Evolutionary conservation across 1,284 basidiomycete species (phyloP).

Genomic region (Trametes polyzona): DNA sequence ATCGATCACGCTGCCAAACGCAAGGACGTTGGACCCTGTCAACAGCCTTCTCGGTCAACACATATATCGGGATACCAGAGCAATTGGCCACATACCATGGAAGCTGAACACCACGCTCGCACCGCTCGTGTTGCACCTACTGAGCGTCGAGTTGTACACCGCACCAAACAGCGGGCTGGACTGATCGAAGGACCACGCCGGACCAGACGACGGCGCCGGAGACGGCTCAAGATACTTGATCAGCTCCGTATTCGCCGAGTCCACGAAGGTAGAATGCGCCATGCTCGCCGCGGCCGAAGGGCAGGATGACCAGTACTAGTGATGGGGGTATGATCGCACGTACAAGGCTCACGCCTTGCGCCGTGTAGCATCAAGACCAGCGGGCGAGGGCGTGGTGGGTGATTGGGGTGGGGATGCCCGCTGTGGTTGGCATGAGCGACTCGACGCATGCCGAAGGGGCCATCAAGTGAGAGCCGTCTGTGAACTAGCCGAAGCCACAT

Average conservation of each 20-base stretch:
- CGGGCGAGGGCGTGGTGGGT: too few relatives aligned
- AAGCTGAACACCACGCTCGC: conserved; percentile 3
- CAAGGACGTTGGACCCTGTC: neutral
- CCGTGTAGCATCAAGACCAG: too few relatives aligned
- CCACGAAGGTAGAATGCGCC: neutral
- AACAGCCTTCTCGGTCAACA: neutral
- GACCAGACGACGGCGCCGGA: neutral
- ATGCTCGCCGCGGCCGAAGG: neutral
- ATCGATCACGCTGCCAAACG: conserved; percentile 1
- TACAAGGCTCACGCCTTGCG: too few relatives aligned
- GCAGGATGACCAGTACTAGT: too few relatives aligned
- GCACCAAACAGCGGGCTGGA: neutral
- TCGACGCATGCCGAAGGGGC: too few relatives aligned
- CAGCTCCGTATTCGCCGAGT: neutral
- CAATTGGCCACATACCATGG: conserved; percentile 1
- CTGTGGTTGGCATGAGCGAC: too few relatives aligned
- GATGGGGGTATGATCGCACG: neutral
- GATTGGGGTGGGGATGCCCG: too few relatives aligned
- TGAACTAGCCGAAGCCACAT: neutral
- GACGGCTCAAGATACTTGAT: neutral
- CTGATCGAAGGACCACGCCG: conserved; percentile 1
- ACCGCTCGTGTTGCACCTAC: neutral
- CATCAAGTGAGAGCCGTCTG: neutral
- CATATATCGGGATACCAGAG: too few relatives aligned
- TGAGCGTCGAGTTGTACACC: neutral